phyloP scores from a whole-genome alignment of 1,139 yeast species.

The Diutina scorzettiae region DNA sequence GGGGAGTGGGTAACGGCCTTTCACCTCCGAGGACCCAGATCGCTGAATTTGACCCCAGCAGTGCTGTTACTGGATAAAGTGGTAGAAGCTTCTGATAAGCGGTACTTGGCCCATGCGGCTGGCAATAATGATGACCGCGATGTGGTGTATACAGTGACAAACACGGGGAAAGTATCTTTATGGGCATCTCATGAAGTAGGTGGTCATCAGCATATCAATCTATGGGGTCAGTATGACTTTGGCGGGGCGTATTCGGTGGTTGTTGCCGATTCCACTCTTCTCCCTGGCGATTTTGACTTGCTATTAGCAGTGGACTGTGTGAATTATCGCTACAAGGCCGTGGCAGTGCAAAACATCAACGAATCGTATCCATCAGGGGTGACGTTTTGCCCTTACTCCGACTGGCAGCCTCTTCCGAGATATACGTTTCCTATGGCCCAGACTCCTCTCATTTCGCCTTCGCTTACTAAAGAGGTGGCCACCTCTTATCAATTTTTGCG shows the following conservation, averaged over 20 bases:
- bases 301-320: neutral
- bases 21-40: neutral
- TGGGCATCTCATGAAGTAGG: slow-evolving; percentile 66
- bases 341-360: neutral
- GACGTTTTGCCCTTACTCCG: neutral
- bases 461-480: neutral
- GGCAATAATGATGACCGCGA: slow-evolving; percentile 12
- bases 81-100: neutral
- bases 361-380: neutral
- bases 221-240: slow-evolving; percentile 48
- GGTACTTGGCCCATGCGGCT: neutral
- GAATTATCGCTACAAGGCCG: neutral
- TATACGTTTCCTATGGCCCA: slow-evolving; percentile 1
- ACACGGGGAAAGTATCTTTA: slow-evolving; percentile 44
- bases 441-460: neutral
- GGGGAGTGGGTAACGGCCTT: slow-evolving; percentile 34
- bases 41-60: neutral
- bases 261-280: neutral
- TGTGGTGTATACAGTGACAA: slow-evolving; percentile 48
- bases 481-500: neutral
- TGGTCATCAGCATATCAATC: slow-evolving; percentile 43
- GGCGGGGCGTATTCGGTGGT: neutral
- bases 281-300: neutral
- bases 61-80: neutral
- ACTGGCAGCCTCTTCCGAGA: neutral